Percentiles rank a stretch among this genome's conserved stretches.
Evolutionary conservation across 2,329 filamentous ascomycete species (phyloP).

Genomic region (Beauveria asiatica): DNA sequence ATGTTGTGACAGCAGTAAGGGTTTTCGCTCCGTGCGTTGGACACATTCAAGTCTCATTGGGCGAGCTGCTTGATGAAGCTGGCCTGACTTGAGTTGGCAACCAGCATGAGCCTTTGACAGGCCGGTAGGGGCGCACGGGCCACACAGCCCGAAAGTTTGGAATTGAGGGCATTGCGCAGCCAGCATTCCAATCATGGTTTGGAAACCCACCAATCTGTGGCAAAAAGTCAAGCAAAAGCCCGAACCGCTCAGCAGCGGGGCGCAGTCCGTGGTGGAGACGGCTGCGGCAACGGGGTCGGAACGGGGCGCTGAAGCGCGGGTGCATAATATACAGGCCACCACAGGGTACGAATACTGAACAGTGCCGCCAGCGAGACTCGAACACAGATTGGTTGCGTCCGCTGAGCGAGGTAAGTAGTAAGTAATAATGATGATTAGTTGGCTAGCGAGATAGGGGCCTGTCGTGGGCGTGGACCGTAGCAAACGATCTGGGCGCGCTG

Average conservation of each 20-base stretch:
- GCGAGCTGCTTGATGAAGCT: background rate
- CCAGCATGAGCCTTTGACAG: background rate
- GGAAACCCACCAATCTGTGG: background rate
- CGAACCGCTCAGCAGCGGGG: background rate
- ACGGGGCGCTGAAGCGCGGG: no score
- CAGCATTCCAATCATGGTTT: constrained; percentile 5
- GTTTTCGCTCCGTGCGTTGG: background rate
- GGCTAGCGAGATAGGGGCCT: background rate
- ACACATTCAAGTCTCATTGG: background rate
- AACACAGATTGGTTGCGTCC: background rate
- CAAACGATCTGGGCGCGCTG: background rate
- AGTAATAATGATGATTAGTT: no score
- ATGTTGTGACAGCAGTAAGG: background rate
- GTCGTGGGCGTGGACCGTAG: no score
- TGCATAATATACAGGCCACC: background rate
- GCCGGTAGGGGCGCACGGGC: background rate
- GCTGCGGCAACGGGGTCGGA: background rate
- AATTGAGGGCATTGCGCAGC: background rate
- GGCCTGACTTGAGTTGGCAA: background rate
- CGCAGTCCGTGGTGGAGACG: background rate
- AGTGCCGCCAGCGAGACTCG: background rate
- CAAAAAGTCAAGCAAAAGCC: background rate
- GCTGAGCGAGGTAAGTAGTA: background rate
- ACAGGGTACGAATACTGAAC: no score
- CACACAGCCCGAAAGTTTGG: constrained; percentile 1